Base-by-base conservation (phyloP, 352 stramenopile genomes). In the Phytopythium helicoides region DNA sequence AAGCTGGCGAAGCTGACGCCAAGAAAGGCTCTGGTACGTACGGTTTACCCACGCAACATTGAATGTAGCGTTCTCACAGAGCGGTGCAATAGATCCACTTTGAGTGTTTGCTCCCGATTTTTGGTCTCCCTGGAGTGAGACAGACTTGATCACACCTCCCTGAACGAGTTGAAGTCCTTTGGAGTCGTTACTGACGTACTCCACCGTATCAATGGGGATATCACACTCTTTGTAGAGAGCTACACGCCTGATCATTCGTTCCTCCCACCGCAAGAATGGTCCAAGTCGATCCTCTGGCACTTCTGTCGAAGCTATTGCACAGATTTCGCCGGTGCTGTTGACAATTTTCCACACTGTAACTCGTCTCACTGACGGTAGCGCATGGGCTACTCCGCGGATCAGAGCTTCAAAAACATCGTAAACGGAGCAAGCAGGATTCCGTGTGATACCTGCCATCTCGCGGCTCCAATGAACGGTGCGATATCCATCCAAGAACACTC, bases 191-290 rank as follows among this genome's bases (percentile, higher is more conserved):
- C 7, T 26, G 10, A 19, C 16, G 11, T 37, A 19, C 18, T 41
- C 18, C 12, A 15, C n/a, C 1, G 12, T 16, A 21, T 52, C 45
- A 11, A 34, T 7, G 7, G 28, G 31, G 28, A 52, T 42, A 1
- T 40, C 21, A 14, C 55, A 57, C 52, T 87, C 79, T 26, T 73
- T 82, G 49, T 81, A 86, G 3, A 94, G 46, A 10, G 60, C 44
- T 5, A 92, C 50, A n/a, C 79, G 76, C 37, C 78, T 87, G 18
- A 91, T 81, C 25, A 81, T 71, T 7, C 63, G 53, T 26, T 90
- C 77, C 9, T 72, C 64, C 60, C 69, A 83, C 16, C 81, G 53
- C 3, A 81, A 16, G 47, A 94, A 94, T 6, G 83, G 73, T 25
- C 64, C 23, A 1, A 89, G 23, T 10, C 83, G 67, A 52, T 94